These are phyloP conservation scores for Murraya koenigii DNA, from an alignment of 345 rosid species.

Conservation along the genomic window DNA sequence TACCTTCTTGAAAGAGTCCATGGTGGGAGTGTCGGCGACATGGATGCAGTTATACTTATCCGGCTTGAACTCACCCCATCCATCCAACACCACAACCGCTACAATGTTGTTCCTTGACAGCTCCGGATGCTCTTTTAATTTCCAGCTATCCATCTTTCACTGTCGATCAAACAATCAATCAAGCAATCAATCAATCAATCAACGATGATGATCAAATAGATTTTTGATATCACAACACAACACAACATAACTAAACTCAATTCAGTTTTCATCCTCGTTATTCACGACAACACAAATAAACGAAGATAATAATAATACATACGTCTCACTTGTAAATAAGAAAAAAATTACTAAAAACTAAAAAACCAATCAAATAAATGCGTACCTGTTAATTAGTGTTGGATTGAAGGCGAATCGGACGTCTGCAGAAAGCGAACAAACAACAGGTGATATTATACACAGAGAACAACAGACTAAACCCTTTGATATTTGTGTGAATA, in stretches of 20 bases:
- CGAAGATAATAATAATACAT: not conserved
- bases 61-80: conserved; percentile 92
- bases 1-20: conserved; percentile 89
- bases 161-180: not conserved
- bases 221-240: not conserved
- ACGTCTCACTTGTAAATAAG: too few species aligned
- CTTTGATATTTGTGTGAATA: not conserved
- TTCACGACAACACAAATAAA: not conserved
- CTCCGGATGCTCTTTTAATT: conserved; percentile 76
- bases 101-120: conserved; percentile 75
- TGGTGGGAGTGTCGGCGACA: conserved; percentile 81
- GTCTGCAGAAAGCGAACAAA: not conserved
- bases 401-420: not conserved
- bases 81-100: conserved; percentile 86
- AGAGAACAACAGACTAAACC: not conserved
- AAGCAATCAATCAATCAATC: not conserved
- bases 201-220: not conserved
- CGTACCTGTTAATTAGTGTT: not conserved
- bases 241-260: not conserved
- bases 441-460: not conserved
- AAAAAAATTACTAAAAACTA: too few species aligned
- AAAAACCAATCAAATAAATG: not conserved
- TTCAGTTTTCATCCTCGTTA: not conserved
- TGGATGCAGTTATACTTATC: conserved; percentile 90
- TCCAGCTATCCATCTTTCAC: conserved; percentile 59